phyloP scores from a whole-genome alignment of 2,329 filamentous ascomycete species.

The Alternaria ethzedia region DNA sequence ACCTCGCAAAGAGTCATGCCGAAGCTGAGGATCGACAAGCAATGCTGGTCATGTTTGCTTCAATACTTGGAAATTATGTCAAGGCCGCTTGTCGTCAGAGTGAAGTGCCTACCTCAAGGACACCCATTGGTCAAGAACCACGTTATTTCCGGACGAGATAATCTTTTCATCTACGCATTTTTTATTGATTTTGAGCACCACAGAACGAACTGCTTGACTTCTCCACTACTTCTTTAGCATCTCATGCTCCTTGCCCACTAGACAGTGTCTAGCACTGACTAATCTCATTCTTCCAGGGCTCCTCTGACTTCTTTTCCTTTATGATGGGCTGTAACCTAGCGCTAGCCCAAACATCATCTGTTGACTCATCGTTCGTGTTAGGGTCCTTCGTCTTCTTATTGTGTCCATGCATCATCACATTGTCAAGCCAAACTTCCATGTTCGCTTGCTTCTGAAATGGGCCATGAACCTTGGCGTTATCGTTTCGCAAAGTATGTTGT shows the following conservation, averaged over 20 bases:
- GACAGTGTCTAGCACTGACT: background rate
- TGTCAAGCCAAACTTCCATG: background rate
- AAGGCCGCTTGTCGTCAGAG: background rate
- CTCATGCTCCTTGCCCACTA: background rate
- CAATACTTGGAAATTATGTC: background rate
- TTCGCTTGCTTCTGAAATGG: background rate
- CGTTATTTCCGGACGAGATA: background rate
- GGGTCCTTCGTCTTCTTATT: background rate
- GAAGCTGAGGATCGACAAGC: background rate
- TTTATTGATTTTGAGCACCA: background rate
- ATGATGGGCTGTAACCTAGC: background rate
- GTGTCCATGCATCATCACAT: background rate
- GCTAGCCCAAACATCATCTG: background rate
- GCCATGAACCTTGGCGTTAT: background rate
- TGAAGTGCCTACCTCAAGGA: background rate
- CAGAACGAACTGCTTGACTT: background rate
- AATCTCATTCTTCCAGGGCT: background rate
- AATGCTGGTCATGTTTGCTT: background rate
- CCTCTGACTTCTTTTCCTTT: background rate
- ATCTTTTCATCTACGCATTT: background rate
- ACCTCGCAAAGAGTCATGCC: background rate
- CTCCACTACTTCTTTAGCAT: background rate
- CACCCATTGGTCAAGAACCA: background rate
- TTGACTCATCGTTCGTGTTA: background rate
- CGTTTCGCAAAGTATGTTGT: background rate